These are phyloP conservation scores for Emergomyces africanus DNA, from an alignment of 2,329 filamentous ascomycete species.

Conservation along the genomic window DNA sequence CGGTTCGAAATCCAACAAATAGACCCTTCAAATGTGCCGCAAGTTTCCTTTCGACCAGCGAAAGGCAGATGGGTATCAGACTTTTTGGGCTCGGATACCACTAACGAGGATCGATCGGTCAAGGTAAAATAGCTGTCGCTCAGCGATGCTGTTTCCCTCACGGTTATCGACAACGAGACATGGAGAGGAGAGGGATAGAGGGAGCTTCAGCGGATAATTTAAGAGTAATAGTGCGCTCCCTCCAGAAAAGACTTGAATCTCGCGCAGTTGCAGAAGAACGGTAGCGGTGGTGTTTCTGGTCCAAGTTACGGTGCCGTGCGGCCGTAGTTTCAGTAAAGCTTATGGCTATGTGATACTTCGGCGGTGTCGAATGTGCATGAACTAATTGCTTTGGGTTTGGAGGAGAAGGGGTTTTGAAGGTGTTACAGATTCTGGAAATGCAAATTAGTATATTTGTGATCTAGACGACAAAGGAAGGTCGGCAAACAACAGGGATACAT, in stretches of 20 bases:
- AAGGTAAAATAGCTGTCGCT: constrained; percentile 6
- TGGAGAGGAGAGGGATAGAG: neutral
- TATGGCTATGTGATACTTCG: neutral
- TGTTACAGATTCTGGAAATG: neutral
- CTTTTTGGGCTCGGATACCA: neutral
- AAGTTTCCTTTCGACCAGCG: constrained; percentile 17
- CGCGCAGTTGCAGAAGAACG: neutral
- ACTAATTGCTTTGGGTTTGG: neutral
- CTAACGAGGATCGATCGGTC: neutral
- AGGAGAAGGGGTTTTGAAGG: neutral
- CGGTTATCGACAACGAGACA: neutral
- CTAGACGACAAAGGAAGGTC: neutral
- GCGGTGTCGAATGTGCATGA: constrained; percentile 1
- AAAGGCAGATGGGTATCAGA: constrained; percentile 8
- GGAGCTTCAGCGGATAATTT: neutral
- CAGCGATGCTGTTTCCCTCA: constrained; percentile 5
- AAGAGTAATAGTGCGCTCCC: neutral
- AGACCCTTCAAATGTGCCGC: neutral
- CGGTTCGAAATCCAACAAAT: neutral
- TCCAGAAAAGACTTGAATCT: neutral
- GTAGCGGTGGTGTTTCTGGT: neutral
- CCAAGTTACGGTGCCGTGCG: too few relatives aligned
- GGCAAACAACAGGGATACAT: neutral
- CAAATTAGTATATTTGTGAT: neutral
- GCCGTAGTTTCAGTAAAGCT: neutral